Evolutionary conservation across 2,329 filamentous ascomycete genomes (phyloP), one percentile per base, ranked within the genome.

Genomic region (Aspergillus novoparasiticus): DNA sequence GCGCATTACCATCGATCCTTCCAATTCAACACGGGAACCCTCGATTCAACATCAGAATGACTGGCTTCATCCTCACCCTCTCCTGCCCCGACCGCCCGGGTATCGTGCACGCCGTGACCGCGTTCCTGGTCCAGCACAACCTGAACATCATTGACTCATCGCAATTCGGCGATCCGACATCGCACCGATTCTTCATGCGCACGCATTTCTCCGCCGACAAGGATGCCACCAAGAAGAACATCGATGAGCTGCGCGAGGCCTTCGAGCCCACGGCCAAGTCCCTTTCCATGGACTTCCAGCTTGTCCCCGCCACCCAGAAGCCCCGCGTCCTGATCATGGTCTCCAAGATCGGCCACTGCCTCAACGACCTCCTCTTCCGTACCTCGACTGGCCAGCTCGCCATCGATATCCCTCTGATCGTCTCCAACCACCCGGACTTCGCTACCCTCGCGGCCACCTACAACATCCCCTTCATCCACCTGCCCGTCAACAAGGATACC

Each of bases 281-380:
- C 30, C 86, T 92, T 79, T 73, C 83, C 62, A 90, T 93, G 88
- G 83, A 87, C 71, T 93, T 90, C 80, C 84, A 91, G 70, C 85
- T 95, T 70, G 85, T 88, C 16, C 86, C 90, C 4, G 85, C 88
- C 14, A 80, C 87, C 57, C 83, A 88, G 72, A 93, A 93, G 81
- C 89, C 89, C 62, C 86, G 88, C 68, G 89, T 94, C 56, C 83
- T 95, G 71, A 92, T 95, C 82, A 94, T 95, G 91, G 92, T 94
- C 34, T 94, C 91, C 72, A 94, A 94, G 82, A 94, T 93, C 71
- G 92, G 91, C 10, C 91, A 94, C 82, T 94, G 91, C 77, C 83
- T 94, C 59, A 94, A 94, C 78, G 91, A 94, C 78, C 82, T 95
- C 56, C 85, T 95, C 43, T 95, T 93, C 87, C 88, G 92, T 61